Evolutionary conservation across 1,139 yeast species (phyloP).

Genomic region (Dujonia santamariae): DNA sequence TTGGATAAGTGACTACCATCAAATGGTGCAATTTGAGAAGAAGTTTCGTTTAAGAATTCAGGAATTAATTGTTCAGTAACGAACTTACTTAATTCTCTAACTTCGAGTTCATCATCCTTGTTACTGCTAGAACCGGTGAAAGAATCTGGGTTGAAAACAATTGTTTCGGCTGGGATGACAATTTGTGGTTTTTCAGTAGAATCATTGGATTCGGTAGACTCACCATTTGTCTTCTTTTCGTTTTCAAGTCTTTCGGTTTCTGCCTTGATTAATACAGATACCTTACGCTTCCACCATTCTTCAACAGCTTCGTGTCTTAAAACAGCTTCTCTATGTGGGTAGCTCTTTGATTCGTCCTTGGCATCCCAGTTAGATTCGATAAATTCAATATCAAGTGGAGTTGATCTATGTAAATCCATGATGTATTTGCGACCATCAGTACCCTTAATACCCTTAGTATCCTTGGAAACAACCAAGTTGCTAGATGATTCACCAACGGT

Average conservation of each 20-base stretch:
- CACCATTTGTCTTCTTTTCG: slow-evolving; percentile 31
- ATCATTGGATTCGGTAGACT: slow-evolving; percentile 21
- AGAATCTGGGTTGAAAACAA: slow-evolving; percentile 78
- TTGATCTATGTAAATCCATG: slow-evolving; percentile 77
- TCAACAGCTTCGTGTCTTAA: slow-evolving; percentile 87
- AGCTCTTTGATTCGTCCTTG: slow-evolving; percentile 42
- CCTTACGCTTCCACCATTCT: slow-evolving; percentile 80
- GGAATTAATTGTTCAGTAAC: slow-evolving; percentile 60
- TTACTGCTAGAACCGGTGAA: slow-evolving; percentile 45
- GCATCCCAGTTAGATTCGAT: slow-evolving; percentile 50
- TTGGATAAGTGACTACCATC: slow-evolving; percentile 77
- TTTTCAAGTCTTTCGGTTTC: slow-evolving; percentile 49
- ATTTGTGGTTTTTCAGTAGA: slow-evolving; percentile 46
- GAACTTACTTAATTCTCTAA: slow-evolving; percentile 65
- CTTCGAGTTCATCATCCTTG: slow-evolving; percentile 51
- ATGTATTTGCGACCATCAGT: slow-evolving; percentile 82
- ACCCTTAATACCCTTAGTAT: slow-evolving; percentile 83
- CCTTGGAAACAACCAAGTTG: slow-evolving; percentile 66
- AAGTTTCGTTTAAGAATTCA: slow-evolving; percentile 56
- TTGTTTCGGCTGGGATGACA: slow-evolving; percentile 54
- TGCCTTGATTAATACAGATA: slow-evolving; percentile 50
- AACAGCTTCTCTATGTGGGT: slow-evolving; percentile 79
- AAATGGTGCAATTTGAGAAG: slow-evolving; percentile 61
- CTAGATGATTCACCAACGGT: slow-evolving; percentile 32
- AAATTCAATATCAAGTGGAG: slow-evolving; percentile 82